Base-by-base conservation (phyloP, 148 eudicot species). In the Spergularia marina region DNA sequence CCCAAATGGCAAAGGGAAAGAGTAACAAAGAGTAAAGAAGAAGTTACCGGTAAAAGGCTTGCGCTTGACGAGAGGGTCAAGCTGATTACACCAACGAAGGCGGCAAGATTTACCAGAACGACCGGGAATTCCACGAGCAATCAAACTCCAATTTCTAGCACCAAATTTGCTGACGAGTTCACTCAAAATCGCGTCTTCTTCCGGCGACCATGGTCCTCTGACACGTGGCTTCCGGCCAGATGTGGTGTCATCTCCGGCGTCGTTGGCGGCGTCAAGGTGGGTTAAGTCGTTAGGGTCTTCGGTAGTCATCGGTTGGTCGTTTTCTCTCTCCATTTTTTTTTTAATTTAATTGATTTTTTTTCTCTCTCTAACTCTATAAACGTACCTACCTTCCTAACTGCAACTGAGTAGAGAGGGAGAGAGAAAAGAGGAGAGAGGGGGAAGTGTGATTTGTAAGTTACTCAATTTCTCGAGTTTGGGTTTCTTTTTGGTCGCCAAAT, bases 41-140 rank as follows among this genome's bases (percentile, higher is more conserved):
- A 14, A 15, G 58, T 76, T 85, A 91, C 97, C 91, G 56, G 97
- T 81, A 71, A 91, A 90, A 63, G 90, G 92, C 64, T 90, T 85
- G 78, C 90, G 94, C 63, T 84, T 85, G 16, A 90, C 81, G 53
- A 68, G 23, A 61, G 94, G 94, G 47, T 90, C 87, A 30, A 90
- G 88, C 82, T 90, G 94, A 77, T 90, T 90, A 73, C 91, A 90
- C 94, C 94, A 90, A 1, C 91, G 87, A 15, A 90, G 87, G 3
- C 94, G 91, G 65, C 94, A 90, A 15, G 89, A 86, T 63, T 90
- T 90, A 23, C 89, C 89, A 51, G 94, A 86, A 47, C 94, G 85
- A 9, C 91, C 91, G 1, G 94, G 88, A 44, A 90, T 86, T 6
- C 87, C 91, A 1, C 85, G 80, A n/a, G 91, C 91, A 57, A 90